Evolutionary conservation across 179 eudicot species (phyloP).

Genomic region (Spinacia oleracea): DNA sequence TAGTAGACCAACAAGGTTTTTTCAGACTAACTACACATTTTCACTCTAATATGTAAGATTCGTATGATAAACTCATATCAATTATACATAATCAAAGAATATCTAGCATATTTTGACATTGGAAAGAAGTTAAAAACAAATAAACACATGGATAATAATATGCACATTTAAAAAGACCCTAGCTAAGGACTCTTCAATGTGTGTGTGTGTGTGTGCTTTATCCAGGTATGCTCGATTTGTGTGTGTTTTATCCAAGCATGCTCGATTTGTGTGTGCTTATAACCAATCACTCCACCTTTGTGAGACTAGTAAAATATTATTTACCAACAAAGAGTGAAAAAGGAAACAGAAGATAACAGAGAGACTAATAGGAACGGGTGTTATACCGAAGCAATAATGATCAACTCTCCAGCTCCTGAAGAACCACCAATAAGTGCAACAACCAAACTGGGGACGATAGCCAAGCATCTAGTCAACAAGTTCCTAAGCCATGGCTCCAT

Average conservation of each 20-base stretch:
- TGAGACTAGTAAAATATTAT: not conserved
- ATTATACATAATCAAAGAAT: not conserved
- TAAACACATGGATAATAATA: not conserved
- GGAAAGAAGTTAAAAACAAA: not conserved
- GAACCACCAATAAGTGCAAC: conserved; percentile 93
- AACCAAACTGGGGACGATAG: conserved; percentile 88
- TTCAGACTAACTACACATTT: not conserved
- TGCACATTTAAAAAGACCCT: not conserved
- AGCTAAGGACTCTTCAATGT: not conserved
- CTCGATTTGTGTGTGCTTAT: not conserved
- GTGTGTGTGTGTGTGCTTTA: not conserved
- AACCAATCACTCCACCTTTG: not conserved
- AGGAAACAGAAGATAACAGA: not conserved
- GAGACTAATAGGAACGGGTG: not conserved
- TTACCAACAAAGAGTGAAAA: not conserved
- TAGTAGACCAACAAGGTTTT: too few relatives aligned
- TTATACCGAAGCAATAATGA: conserved; percentile 88
- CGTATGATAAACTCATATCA: too few relatives aligned
- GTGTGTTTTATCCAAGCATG: not conserved
- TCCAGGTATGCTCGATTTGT: not conserved
- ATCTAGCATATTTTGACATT: not conserved
- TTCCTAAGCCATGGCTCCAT: conserved; percentile 90
- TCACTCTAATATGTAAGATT: too few relatives aligned
- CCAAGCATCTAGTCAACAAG: conserved; percentile 85
- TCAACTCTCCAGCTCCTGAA: conserved; percentile 86